Base-by-base conservation (phyloP, 2,329 filamentous ascomycete genomes). In the Aureobasidium sp. region DNA sequence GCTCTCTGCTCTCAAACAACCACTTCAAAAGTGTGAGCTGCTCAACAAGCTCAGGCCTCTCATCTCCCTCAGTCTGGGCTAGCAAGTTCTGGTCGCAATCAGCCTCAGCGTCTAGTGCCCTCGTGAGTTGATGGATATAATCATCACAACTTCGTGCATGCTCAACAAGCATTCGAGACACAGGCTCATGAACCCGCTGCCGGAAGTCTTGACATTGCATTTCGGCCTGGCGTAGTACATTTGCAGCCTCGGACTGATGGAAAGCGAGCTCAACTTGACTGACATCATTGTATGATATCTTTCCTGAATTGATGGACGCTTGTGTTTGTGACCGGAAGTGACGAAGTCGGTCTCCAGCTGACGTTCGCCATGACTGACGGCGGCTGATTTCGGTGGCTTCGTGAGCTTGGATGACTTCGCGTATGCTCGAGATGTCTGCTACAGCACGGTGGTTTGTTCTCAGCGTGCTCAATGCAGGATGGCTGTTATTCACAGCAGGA, bases 21-120 rank as follows among this genome's bases (percentile, higher is more conserved):
- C 94, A 97, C 71, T 97, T 99, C 15, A 97, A 81, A 52, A 97
- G 83, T 0, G 93, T 97, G 13, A 99, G 81, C 75, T 96, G 96
- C 74, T 99, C 94, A 2, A 97, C 79, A 0, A 97, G 81, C 74
- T 99, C 94, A 0, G 94, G 94, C 71, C 92, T 87, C 73, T 97
- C 93, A 68, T 97, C 93, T 20, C 94, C 93, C 76, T 97, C 93
- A 74, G 96, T 91, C 73, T 97, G 92, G 0, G 91, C 88, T 73
- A 91, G 85, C 69, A 96, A 93, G 42, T 42, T 58, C 23, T 60
- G 48, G 26, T 60, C 37, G 15, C 37, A 29, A 8, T 20, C 23
- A 39, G 56, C 39, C 20, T 59, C 62, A 20, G 46, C 26, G 20
- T 59, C 53, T 8, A 60, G 37, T 15, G 29, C 23, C n/a, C 17